Evolutionary conservation across 1,284 basidiomycete genomes (phyloP), one percentile per base, ranked within the genome.

Genomic region (Fereydounia khargensis): DNA sequence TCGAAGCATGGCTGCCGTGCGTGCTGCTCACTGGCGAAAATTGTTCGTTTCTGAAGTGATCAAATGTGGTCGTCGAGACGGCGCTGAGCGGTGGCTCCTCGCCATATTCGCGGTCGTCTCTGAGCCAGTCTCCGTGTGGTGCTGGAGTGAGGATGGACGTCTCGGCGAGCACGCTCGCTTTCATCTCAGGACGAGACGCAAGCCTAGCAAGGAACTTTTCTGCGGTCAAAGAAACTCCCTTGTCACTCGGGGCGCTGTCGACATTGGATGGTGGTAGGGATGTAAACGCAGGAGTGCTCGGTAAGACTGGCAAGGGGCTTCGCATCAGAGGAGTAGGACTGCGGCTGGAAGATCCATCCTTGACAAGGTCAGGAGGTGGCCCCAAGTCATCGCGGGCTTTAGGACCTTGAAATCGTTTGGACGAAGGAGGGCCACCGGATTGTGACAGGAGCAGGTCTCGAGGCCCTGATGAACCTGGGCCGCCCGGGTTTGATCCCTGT

Each of bases 121-220:
- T n/a, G n/a, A n/a, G n/a, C n/a, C n/a, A n/a, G n/a, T n/a, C n/a
- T n/a, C n/a, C n/a, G n/a, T n/a, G n/a, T n/a, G n/a, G n/a, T n/a
- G n/a, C n/a, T n/a, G n/a, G n/a, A n/a, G n/a, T n/a, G n/a, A n/a
- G n/a, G n/a, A n/a, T n/a, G n/a, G n/a, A n/a, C n/a, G n/a, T n/a
- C n/a, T n/a, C n/a, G n/a, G n/a, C n/a, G n/a, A n/a, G n/a, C n/a
- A n/a, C n/a, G n/a, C n/a, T n/a, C n/a, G n/a, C n/a, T n/a, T n/a
- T n/a, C n/a, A 33, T 18, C 25, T 61, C 42, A 1, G 53, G 49
- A 0, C 39, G 51, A 2, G 58, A 49, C 9, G 49, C 49, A 20
- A 53, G 48, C 35, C 52, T 52, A 5, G 58, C 52, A 18, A 61
- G 16, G 20, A 56, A 61, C 35, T 56, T 40, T 34, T 56, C 20